Conservation (phyloP, 176 grass and related monocot species). For the Rhynchospora tenuis region DNA sequence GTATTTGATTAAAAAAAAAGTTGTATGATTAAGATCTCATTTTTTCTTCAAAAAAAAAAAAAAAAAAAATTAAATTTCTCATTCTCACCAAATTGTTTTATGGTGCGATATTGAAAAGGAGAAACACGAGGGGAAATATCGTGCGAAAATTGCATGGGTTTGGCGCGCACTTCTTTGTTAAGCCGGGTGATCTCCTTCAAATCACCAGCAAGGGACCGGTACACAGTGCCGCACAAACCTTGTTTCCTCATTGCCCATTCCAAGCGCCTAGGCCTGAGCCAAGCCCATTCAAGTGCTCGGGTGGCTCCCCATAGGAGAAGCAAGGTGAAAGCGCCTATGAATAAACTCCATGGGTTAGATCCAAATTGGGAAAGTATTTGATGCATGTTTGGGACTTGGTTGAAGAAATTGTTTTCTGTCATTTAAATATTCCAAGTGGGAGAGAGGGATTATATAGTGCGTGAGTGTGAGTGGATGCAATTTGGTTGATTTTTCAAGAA, state of each 20-base stretch:
- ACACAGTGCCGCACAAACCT: constrained; percentile 52
- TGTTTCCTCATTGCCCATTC: constrained; percentile 37
- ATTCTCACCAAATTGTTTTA: constrained; percentile 50
- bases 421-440: neutral
- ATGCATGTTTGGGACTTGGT: neutral
- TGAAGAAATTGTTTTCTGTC: neutral
- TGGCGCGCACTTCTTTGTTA: constrained; percentile 38
- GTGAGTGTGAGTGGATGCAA: neutral
- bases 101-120: constrained; percentile 40
- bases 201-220: constrained; percentile 41
- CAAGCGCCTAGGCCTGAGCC: constrained; percentile 49
- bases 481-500: neutral
- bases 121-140: constrained; percentile 34
- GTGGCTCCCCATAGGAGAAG: constrained; percentile 32
- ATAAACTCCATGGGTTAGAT: neutral
- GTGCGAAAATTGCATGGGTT: constrained; percentile 48
- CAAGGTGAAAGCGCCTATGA: constrained; percentile 11
- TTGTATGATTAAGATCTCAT: too few relatives aligned
- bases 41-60: neutral
- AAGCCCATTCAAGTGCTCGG: constrained; percentile 42
- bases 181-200: constrained; percentile 30
- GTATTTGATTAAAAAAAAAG: too few relatives aligned
- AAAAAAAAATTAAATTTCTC: neutral
- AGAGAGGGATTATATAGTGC: neutral
- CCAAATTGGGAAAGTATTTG: neutral